Percentiles rank a stretch among this genome's conserved stretches.
Evolutionary conservation across 129 eudicot species (phyloP).

Genomic region (Cynara cardunculus): DNA sequence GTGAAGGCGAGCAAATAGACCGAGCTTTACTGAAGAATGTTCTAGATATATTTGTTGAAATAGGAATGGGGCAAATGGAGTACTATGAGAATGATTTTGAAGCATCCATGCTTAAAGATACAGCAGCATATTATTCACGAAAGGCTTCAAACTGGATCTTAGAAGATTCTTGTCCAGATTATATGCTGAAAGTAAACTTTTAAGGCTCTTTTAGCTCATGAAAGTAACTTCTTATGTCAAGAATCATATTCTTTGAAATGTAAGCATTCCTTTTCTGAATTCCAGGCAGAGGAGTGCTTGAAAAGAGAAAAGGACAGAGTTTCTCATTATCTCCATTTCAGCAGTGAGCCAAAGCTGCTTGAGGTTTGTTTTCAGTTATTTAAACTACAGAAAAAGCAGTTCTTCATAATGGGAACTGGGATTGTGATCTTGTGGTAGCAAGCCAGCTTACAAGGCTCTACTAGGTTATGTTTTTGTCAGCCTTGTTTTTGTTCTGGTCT

Average conservation of each 20-base stretch:
- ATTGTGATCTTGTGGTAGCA: background rate
- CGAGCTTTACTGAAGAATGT: slow-evolving; percentile 94
- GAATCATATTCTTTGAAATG: background rate
- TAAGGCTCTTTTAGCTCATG: background rate
- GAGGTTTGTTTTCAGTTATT: slow-evolving; percentile 48
- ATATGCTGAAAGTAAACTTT: slow-evolving; percentile 59
- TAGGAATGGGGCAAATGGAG: slow-evolving; percentile 95
- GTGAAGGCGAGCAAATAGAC: slow-evolving; percentile 98
- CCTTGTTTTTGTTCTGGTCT: background rate
- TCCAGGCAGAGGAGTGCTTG: slow-evolving; percentile 89
- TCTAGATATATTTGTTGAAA: slow-evolving; percentile 92
- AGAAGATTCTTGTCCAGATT: slow-evolving; percentile 89
- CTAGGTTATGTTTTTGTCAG: background rate
- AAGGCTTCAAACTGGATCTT: slow-evolving; percentile 94
- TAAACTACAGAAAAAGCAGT: background rate
- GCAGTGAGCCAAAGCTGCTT: slow-evolving; percentile 86
- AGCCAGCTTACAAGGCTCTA: background rate
- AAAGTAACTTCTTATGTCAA: slow-evolving; percentile 5
- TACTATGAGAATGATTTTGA: slow-evolving; percentile 87
- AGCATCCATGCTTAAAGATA: slow-evolving; percentile 69
- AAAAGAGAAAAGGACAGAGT: slow-evolving; percentile 86
- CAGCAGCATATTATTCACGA: slow-evolving; percentile 83
- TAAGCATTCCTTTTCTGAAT: background rate
- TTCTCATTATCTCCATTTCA: slow-evolving; percentile 70
- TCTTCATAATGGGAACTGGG: background rate